These are phyloP conservation scores for Epichloe sylvatica DNA, from an alignment of 2,329 filamentous ascomycete genomes.

Conservation along the genomic window DNA sequence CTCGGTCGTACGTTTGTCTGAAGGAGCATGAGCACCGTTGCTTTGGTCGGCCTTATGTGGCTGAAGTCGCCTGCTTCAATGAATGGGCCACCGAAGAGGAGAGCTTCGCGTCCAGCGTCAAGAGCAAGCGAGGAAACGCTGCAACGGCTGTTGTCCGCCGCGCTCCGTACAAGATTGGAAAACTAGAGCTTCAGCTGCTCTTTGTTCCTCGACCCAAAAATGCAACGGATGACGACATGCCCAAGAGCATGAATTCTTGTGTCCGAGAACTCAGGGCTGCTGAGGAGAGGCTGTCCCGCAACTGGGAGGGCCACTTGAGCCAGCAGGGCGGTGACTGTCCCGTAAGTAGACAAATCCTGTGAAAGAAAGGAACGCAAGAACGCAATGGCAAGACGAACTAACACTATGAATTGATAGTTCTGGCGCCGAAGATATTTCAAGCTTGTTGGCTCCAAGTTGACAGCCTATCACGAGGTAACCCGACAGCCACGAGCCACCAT, in stretches of 20 bases:
- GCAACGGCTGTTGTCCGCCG: constrained; percentile 57
- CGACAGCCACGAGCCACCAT: constrained; percentile 93
- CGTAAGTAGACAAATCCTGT: constrained; percentile 42
- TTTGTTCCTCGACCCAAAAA: constrained; percentile 90
- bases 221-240: constrained; percentile 85
- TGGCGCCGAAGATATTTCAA: constrained; percentile 98
- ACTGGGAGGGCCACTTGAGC: constrained; percentile 79
- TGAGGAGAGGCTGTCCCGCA: constrained; percentile 62
- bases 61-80: constrained; percentile 92
- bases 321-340: constrained; percentile 97
- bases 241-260: constrained; percentile 97
- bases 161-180: constrained; percentile 93
- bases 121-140: constrained; percentile 73
- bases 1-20: constrained; percentile 80
- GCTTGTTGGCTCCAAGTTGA: constrained; percentile 77
- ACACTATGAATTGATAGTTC: constrained; percentile 44
- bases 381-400: constrained; percentile 15
- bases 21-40: constrained; percentile 83
- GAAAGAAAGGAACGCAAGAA: too few relatives aligned
- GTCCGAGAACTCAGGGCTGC: constrained; percentile 87
- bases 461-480: constrained; percentile 90
- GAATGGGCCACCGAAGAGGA: constrained; percentile 92
- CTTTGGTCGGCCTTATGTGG: constrained; percentile 75
- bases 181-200: constrained; percentile 82
- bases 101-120: constrained; percentile 67